Conservation (phyloP, 768 basidiomycete species). For the Brasilioporus rufonigricans region DNA sequence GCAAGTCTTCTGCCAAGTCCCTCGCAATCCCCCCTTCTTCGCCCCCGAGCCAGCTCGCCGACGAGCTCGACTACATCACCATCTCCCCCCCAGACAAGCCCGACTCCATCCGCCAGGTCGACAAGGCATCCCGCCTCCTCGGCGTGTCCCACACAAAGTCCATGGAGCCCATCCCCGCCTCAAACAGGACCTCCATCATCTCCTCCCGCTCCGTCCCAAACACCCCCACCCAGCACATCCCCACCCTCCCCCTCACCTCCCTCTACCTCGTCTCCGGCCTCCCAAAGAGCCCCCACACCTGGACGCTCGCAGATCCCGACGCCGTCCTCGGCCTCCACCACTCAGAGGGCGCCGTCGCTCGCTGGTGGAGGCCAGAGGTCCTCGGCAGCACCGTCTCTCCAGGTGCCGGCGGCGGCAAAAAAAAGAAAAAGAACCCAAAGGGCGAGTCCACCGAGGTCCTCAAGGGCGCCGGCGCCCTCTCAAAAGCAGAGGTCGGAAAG, state of each 20-base stretch:
- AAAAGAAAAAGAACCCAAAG: constrained; percentile 62
- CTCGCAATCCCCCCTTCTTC: neutral
- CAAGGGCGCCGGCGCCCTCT: constrained; percentile 78
- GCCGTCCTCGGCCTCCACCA: constrained; percentile 80
- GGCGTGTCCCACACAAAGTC: constrained; percentile 72
- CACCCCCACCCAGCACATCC: constrained; percentile 58
- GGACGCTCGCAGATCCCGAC: constrained; percentile 86
- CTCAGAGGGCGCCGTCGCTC: constrained; percentile 77
- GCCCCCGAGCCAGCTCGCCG: constrained; percentile 42
- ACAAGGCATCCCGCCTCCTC: constrained; percentile 77
- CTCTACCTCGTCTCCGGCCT: constrained; percentile 88
- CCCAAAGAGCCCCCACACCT: constrained; percentile 85
- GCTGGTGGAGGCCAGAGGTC: constrained; percentile 92
- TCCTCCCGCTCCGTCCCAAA: constrained; percentile 52
- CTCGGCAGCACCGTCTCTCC: constrained; percentile 86
- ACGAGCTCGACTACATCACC: constrained; percentile 76
- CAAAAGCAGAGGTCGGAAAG: constrained; percentile 84
- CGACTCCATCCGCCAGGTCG: constrained; percentile 42
- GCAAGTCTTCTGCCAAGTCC: constrained; percentile 19
- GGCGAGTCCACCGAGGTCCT: constrained; percentile 51
- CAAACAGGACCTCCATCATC: constrained; percentile 71
- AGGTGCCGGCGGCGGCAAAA: constrained; percentile 77
- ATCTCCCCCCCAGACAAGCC: constrained; percentile 34
- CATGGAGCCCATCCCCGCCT: constrained; percentile 85
- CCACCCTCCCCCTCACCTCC: constrained; percentile 74